phyloP scores from a whole-genome alignment of 805 yeast genomes.

The Maudiozyma serrabonitensis region DNA sequence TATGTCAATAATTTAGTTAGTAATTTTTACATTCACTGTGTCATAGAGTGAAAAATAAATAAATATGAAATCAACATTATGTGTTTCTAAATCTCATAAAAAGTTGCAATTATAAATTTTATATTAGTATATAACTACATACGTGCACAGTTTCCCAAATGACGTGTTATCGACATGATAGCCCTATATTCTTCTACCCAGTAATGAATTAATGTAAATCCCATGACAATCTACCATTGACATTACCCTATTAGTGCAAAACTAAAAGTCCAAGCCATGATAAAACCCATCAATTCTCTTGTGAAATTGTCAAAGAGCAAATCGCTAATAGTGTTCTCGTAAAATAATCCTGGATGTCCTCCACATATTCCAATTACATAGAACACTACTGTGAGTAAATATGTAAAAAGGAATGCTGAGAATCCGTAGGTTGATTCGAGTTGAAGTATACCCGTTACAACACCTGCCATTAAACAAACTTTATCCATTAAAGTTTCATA shows the following conservation, averaged over 20 bases:
- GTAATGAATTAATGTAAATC: no score
- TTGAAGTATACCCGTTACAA: conserved; percentile 46
- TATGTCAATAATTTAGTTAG: no score
- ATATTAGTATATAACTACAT: no score
- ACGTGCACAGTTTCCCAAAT: no score
- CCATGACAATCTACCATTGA: no score
- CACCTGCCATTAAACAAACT: conserved; percentile 41
- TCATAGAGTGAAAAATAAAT: no score
- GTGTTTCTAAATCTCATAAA: no score
- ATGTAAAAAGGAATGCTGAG: conserved; percentile 32
- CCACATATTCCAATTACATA: conserved; percentile 30
- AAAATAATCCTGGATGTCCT: conserved; percentile 31
- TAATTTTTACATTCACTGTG: no score
- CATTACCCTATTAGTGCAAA: conserved; percentile 34
- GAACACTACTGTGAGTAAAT: conserved; percentile 27
- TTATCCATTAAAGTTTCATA: conserved; percentile 34
- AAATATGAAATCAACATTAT: no score
- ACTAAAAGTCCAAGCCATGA: conserved; percentile 51
- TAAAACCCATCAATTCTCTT: conserved; percentile 41
- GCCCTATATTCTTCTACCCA: no score
- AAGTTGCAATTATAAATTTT: no score
- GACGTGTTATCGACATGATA: no score
- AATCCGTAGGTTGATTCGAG: conserved; percentile 43
- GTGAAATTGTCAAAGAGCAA: conserved; percentile 37
- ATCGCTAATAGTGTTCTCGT: conserved; percentile 32